Conservation (phyloP, 768 basidiomycete genomes). For the Tricholoma bakamatsutake region DNA sequence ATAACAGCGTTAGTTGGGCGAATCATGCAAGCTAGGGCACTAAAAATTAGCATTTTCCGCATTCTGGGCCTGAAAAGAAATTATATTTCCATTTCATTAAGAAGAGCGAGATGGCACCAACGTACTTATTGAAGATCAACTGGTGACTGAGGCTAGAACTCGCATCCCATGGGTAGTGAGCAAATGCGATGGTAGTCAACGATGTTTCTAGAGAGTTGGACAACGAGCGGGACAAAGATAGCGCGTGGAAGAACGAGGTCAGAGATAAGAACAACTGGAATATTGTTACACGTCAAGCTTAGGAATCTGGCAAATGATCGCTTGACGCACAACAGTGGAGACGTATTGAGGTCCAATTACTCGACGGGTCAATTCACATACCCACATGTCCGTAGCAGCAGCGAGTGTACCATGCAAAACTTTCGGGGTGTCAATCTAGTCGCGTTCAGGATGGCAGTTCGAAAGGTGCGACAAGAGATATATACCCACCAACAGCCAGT, state of each 20-base stretch:
- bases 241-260: slow-evolving; percentile 81
- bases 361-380: slow-evolving; percentile 53
- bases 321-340: slow-evolving; percentile 54
- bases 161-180: slow-evolving; percentile 69
- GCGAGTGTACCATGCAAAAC: slow-evolving; percentile 73
- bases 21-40: slow-evolving; percentile 72
- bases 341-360: slow-evolving; percentile 55
- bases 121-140: slow-evolving; percentile 35
- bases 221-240: slow-evolving; percentile 80
- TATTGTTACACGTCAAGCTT: neutral
- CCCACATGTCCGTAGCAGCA: slow-evolving; percentile 72
- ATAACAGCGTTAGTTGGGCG: slow-evolving; percentile 88
- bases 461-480: neutral
- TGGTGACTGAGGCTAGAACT: slow-evolving; percentile 30
- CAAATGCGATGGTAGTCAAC: slow-evolving; percentile 71
- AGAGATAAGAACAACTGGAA: slow-evolving; percentile 71
- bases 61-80: slow-evolving; percentile 23
- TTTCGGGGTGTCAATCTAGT: slow-evolving; percentile 71
- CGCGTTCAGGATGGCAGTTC: slow-evolving; percentile 1
- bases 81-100: neutral
- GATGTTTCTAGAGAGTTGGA: slow-evolving; percentile 93
- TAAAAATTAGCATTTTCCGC: slow-evolving; percentile 43
- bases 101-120: neutral
- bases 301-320: neutral
- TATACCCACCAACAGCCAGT: slow-evolving; percentile 59